phyloP scores from a whole-genome alignment of 2,329 filamentous ascomycete species.

The Thelonectria discophora region DNA sequence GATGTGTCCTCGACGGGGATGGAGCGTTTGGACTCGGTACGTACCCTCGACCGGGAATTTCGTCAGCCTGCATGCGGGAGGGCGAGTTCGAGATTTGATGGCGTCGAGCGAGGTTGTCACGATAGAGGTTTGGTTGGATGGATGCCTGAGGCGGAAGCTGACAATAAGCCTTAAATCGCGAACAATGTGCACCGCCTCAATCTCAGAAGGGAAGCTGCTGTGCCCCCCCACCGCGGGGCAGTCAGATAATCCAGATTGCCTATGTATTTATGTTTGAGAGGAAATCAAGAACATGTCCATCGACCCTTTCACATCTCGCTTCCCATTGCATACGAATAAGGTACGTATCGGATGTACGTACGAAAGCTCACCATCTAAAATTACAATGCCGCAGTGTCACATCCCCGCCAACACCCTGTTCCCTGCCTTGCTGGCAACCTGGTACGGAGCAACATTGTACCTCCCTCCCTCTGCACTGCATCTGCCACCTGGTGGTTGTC shows the following conservation, averaged over 20 bases:
- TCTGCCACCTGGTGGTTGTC: not conserved
- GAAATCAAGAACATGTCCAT: not conserved
- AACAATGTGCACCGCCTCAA: too few relatives aligned
- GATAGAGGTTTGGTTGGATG: too few relatives aligned
- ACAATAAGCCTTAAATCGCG: too few relatives aligned
- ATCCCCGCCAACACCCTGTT: slow-evolving; percentile 14
- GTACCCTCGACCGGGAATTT: not conserved
- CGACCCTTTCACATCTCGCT: too few relatives aligned
- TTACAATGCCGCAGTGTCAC: slow-evolving; percentile 3
- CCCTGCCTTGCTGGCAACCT: slow-evolving; percentile 12
- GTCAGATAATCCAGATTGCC: too few relatives aligned
- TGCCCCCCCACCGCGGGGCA: too few relatives aligned
- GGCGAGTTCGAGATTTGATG: slow-evolving; percentile 19
- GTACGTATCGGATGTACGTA: not conserved
- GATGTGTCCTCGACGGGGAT: not conserved
- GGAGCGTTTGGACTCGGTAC: not conserved
- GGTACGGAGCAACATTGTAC: slow-evolving; percentile 10
- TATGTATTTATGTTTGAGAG: not conserved
- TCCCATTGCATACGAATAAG: not conserved
- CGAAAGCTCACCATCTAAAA: not conserved
- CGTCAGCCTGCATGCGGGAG: slow-evolving; percentile 19
- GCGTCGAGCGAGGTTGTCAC: not conserved
- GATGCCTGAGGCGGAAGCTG: too few relatives aligned
- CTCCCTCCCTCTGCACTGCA: not conserved
- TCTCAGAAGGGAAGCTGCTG: too few relatives aligned